Evolutionary conservation across 495 filamentous ascomycete species (phyloP), one percentile per base, ranked within the genome.

Genomic region (Hyaloscypha bicolor): DNA sequence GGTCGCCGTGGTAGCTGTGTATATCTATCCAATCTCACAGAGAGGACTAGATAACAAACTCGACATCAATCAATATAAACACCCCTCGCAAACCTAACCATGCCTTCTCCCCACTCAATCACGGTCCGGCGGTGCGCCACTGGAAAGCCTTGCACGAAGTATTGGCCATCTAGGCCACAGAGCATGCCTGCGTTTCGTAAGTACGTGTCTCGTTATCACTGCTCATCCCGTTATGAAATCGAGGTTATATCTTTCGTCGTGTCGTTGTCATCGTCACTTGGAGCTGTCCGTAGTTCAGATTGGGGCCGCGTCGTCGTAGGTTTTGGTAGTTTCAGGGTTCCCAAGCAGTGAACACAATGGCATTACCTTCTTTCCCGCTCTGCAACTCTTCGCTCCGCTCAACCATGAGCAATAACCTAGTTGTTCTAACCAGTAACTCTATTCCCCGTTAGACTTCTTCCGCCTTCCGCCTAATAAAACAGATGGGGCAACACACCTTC

Each of bases 321-420:
- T 37, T 37, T 1, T 37, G 35, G 35, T 37, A 37, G 35, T 37
- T 12, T 6, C 35, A 39, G 58, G 16, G 37, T 68, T 61, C 51
- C 70, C 67, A 73, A 32, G 79, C 81, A 62, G 83, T 83, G 76
- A 87, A 85, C 55, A 87, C 76, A 71, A 91, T 78, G 52, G 87
- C 87, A 72, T 86, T 87, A 74, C 82, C 82, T 77, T 83, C 80
- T 56, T 80, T 75, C 12, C 74, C 72, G 58, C 73, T 74, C 51
- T 81, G 77, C 72, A 88, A 81, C 51, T 78, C 78, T 62, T 86
- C 77, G 0, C 85, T 83, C 69, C 79, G 74, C 72, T 92, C 89
- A 21, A 87, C 73, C 31, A 79, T 82, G 39, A 90, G 70, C 39
- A 90, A 77, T 21, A 92, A 76, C 74, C 79, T 78, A 39, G 80